phyloP scores from a whole-genome alignment of 805 yeast species.

The Brettanomyces custersianus region DNA sequence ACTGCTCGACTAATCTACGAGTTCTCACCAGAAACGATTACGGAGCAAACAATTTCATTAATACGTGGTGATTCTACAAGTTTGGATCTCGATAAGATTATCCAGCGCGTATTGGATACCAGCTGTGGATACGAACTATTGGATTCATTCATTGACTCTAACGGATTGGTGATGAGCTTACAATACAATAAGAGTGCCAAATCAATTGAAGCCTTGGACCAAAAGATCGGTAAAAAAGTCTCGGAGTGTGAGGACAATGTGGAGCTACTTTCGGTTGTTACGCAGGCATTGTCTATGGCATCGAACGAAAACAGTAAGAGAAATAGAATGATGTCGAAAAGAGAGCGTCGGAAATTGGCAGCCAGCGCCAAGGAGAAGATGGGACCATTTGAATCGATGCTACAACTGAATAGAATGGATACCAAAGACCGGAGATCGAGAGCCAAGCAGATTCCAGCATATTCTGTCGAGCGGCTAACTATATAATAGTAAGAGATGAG shows the following conservation, averaged over 20 bases:
- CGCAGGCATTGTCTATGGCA: slow-evolving; percentile 30
- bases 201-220: slow-evolving; percentile 35
- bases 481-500: not conserved
- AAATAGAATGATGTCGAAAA: slow-evolving; percentile 5
- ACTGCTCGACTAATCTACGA: slow-evolving; percentile 60
- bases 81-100: slow-evolving; percentile 33
- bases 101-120: slow-evolving; percentile 35
- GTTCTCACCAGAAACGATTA: slow-evolving; percentile 50
- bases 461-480: slow-evolving; percentile 2
- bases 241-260: slow-evolving; percentile 29
- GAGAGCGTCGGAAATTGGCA: too few relatives aligned
- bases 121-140: slow-evolving; percentile 54
- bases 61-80: slow-evolving; percentile 17
- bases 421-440: not conserved
- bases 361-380: slow-evolving; percentile 6
- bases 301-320: slow-evolving; percentile 8
- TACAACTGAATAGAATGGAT: not conserved
- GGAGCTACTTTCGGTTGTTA: slow-evolving; percentile 37
- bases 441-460: not conserved
- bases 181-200: slow-evolving; percentile 38
- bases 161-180: slow-evolving; percentile 60
- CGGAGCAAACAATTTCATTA: slow-evolving; percentile 33
- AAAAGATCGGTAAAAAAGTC: slow-evolving; percentile 33
- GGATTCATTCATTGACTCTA: slow-evolving; percentile 59
- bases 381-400: slow-evolving; percentile 9